These are phyloP conservation scores for Nakazawaea wickerhamii DNA, from an alignment of 805 yeast genomes.

Conservation along the genomic window DNA sequence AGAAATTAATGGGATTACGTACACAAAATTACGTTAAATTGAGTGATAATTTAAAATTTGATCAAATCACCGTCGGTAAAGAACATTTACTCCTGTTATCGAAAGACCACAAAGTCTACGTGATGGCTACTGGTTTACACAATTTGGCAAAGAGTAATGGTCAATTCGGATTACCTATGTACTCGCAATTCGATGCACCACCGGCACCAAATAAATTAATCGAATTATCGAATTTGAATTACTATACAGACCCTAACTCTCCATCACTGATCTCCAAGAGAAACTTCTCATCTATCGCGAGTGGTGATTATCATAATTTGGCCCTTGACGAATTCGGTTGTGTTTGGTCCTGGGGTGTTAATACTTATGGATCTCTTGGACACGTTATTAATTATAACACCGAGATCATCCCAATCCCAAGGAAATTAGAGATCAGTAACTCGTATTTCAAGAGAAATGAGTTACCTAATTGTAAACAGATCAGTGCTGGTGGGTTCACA, in stretches of 20 bases:
- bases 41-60: slow-evolving; percentile 18
- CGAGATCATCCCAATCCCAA: slow-evolving; percentile 69
- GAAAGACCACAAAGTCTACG: slow-evolving; percentile 52
- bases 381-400: slow-evolving; percentile 58
- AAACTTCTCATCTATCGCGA: slow-evolving; percentile 52
- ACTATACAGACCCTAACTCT: slow-evolving; percentile 26
- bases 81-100: slow-evolving; percentile 66
- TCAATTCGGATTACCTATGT: slow-evolving; percentile 77
- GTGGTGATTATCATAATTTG: slow-evolving; percentile 70
- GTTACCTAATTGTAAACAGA: slow-evolving; percentile 42
- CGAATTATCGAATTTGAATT: slow-evolving; percentile 55
- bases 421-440: slow-evolving; percentile 36
- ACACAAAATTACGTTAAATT: neutral
- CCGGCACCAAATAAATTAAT: slow-evolving; percentile 44
- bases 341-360: slow-evolving; percentile 84
- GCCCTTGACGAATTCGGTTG: slow-evolving; percentile 63
- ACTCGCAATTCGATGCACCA: slow-evolving; percentile 56
- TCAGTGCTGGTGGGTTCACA: slow-evolving; percentile 70
- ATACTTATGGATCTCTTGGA: slow-evolving; percentile 82
- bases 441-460: slow-evolving; percentile 35
- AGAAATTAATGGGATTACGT: slow-evolving; percentile 13
- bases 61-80: slow-evolving; percentile 51
- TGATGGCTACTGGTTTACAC: slow-evolving; percentile 52
- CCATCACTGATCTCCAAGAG: slow-evolving; percentile 25
- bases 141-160: slow-evolving; percentile 51